These are phyloP conservation scores for Zygosaccharomyces sapae DNA, from an alignment of 1,139 yeast species.

Conservation along the genomic window DNA sequence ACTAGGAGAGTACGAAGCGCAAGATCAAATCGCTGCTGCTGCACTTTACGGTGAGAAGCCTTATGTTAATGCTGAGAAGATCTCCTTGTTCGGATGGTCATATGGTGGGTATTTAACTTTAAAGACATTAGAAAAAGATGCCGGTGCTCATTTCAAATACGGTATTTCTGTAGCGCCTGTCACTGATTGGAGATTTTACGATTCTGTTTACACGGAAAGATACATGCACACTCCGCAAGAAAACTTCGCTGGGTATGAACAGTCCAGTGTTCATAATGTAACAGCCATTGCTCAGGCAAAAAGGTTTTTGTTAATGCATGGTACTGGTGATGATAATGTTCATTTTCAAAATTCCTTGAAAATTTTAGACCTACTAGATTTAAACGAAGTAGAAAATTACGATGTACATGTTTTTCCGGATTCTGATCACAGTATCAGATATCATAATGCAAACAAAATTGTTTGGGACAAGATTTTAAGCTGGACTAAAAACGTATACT, in stretches of 20 bases:
- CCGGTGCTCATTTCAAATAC: constrained; percentile 55
- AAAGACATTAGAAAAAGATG: constrained; percentile 66
- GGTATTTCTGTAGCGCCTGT: constrained; percentile 86
- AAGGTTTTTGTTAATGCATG: constrained; percentile 69
- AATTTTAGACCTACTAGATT: constrained; percentile 57
- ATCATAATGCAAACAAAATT: constrained; percentile 64
- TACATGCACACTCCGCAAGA: constrained; percentile 69
- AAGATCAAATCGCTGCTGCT: constrained; percentile 69
- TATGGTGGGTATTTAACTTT: constrained; percentile 77
- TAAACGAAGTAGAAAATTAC: constrained; percentile 59
- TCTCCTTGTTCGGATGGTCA: constrained; percentile 83
- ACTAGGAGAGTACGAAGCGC: constrained; percentile 63
- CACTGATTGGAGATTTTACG: constrained; percentile 76
- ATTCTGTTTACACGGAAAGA: constrained; percentile 84
- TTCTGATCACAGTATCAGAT: constrained; percentile 66
- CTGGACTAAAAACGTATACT: constrained; percentile 56
- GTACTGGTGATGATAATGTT: constrained; percentile 80
- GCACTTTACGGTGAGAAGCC: constrained; percentile 50
- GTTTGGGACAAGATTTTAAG: constrained; percentile 60
- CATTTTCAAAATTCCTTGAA: constrained; percentile 70
- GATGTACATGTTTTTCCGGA: constrained; percentile 77
- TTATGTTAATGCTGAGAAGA: constrained; percentile 54
- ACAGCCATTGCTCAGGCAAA: constrained; percentile 44
- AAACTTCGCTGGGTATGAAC: constrained; percentile 53
- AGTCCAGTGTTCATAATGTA: constrained; percentile 51